A percentile compares a stretch with the other conserved stretches of the same genome.
Conservation (phyloP, 371 early-diverging fungal species). For the Catenaria anguillulae region DNA sequence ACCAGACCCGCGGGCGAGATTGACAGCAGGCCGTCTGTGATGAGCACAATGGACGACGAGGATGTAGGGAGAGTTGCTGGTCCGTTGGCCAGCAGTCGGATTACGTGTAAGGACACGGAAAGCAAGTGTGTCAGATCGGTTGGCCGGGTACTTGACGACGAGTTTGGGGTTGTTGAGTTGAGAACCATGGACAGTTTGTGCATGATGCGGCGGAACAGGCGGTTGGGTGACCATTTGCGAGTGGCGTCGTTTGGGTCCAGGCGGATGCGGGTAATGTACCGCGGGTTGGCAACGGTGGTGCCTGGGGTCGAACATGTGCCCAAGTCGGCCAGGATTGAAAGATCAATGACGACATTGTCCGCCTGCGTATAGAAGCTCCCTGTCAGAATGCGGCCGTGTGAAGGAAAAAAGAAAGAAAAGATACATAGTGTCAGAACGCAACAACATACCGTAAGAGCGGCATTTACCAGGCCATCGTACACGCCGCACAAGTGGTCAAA, state of each 20-base stretch:
- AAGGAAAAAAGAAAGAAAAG: not conserved
- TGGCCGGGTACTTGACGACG: not conserved
- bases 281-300: no score
- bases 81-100: not conserved
- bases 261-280: not conserved
- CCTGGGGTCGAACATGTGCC: no score
- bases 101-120: not conserved
- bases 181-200: not conserved
- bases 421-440: no score
- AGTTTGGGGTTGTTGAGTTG: no score
- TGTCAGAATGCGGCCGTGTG: no score
- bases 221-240: no score
- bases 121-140: not conserved
- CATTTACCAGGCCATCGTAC: not conserved
- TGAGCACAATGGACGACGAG: not conserved
- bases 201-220: not conserved
- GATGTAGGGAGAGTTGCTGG: no score
- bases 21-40: not conserved
- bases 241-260: no score
- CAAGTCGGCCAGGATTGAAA: not conserved
- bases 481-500: not conserved
- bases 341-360: not conserved
- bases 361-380: no score
- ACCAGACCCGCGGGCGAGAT: not conserved
- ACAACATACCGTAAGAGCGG: not conserved